These are phyloP conservation scores for Globisporangium nodosum DNA, from an alignment of 352 stramenopile species.

Conservation along the genomic window DNA sequence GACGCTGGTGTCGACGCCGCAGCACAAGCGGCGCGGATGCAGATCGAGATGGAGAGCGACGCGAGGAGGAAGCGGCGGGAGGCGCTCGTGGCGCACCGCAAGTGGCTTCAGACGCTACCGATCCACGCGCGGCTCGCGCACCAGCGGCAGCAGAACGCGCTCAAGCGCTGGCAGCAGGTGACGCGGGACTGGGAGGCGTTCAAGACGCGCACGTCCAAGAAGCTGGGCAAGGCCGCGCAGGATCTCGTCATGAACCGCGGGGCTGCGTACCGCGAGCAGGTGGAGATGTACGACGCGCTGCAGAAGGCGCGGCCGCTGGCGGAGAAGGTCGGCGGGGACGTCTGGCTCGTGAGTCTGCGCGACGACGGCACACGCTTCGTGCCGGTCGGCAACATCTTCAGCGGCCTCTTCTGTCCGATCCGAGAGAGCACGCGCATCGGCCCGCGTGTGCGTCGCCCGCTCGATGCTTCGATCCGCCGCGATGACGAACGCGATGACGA, in stretches of 20 bases:
- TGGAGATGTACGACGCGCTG: constrained; percentile 88
- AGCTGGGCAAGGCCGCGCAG: constrained; percentile 53
- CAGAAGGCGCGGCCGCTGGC: constrained; percentile 80
- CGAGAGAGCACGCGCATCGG: constrained; percentile 56
- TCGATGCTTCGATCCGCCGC: constrained; percentile 27
- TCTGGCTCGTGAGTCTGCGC: constrained; percentile 89
- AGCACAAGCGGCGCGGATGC: constrained; percentile 2
- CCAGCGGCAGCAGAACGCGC: constrained; percentile 59
- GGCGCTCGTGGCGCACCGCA: constrained; percentile 39
- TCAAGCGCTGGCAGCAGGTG: constrained; percentile 65
- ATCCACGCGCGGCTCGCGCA: constrained; percentile 67
- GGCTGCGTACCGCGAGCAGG: constrained; percentile 81
- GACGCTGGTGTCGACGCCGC: constrained; percentile 1
- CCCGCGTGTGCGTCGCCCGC: constrained; percentile 44
- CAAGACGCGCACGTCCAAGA: constrained; percentile 45
- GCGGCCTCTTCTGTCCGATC: constrained; percentile 86
- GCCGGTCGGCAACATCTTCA: constrained; percentile 92
- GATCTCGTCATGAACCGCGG: constrained; percentile 85
- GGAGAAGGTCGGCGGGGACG: constrained; percentile 84
- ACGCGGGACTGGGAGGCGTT: constrained; percentile 72
- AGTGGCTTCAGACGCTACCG: constrained; percentile 61
- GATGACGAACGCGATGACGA: background rate
- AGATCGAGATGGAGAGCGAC: constrained; percentile 28
- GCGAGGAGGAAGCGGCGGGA: constrained; percentile 40
- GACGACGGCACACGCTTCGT: constrained; percentile 84